phyloP scores from a whole-genome alignment of 805 yeast genomes.

The Lipomyces spencermartinsiae region DNA sequence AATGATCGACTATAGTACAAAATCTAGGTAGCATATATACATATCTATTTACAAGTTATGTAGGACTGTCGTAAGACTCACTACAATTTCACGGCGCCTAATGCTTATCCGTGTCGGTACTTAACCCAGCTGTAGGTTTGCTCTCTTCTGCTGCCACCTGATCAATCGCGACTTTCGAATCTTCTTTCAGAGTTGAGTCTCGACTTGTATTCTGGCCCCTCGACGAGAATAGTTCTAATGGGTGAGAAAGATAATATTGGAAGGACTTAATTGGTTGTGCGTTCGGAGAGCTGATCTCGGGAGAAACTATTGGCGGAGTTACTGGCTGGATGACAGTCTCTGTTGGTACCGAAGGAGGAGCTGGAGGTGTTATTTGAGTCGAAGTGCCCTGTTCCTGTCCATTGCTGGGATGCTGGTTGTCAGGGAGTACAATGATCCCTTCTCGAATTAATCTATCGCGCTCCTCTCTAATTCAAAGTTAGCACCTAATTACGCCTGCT shows the following conservation, averaged over 20 bases:
- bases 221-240: neutral
- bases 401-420: constrained; percentile 5
- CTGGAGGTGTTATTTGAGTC: constrained; percentile 3
- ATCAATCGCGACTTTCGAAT: neutral
- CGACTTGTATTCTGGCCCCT: neutral
- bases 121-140: neutral
- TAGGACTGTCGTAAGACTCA: neutral
- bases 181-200: neutral
- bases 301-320: neutral
- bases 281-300: neutral
- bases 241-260: neutral
- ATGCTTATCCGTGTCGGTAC: neutral
- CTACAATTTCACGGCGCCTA: neutral
- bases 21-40: neutral
- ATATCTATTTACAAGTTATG: neutral
- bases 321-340: neutral
- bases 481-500: neutral
- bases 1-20: neutral
- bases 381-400: constrained; percentile 7
- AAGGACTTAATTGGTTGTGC: neutral
- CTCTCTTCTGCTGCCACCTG: neutral
- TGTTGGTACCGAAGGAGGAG: neutral
- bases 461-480: constrained; percentile 17
- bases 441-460: constrained; percentile 25
- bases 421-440: constrained; percentile 23